Percentiles rank a stretch among this genome's conserved stretches.
These are phyloP conservation scores for Hanseniaspora mollemarum DNA, from an alignment of 805 yeast species.

Conservation along the genomic window DNA sequence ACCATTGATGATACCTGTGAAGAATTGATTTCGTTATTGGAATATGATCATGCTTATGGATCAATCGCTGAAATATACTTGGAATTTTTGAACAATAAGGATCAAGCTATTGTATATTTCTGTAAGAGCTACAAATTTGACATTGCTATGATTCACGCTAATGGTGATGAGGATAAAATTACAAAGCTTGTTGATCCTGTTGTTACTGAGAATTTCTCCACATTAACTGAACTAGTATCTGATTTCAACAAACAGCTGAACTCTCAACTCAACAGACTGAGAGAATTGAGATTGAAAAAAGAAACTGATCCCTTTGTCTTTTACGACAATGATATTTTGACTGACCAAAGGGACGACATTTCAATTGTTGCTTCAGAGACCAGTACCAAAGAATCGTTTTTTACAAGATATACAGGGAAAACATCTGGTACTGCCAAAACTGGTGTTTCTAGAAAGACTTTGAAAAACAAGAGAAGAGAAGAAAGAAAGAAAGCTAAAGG, in stretches of 20 bases:
- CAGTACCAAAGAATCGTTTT: slow-evolving; percentile 82
- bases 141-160: slow-evolving; percentile 50
- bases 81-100: slow-evolving; percentile 48
- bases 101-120: slow-evolving; percentile 51
- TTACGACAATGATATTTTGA: slow-evolving; percentile 49
- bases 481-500: slow-evolving; percentile 95
- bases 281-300: slow-evolving; percentile 78
- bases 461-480: slow-evolving; percentile 86
- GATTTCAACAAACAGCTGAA: slow-evolving; percentile 79
- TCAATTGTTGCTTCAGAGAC: slow-evolving; percentile 92
- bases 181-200: slow-evolving; percentile 57
- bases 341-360: slow-evolving; percentile 79
- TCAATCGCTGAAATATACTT: slow-evolving; percentile 72
- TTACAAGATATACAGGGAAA: slow-evolving; percentile 93
- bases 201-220: slow-evolving; percentile 78
- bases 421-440: slow-evolving; percentile 93
- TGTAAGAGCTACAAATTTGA: slow-evolving; percentile 68
- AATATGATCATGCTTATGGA: slow-evolving; percentile 58
- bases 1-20: slow-evolving; percentile 41
- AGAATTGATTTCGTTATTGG: slow-evolving; percentile 46
- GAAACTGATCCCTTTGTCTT: slow-evolving; percentile 74
- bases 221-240: slow-evolving; percentile 77
- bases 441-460: slow-evolving; percentile 84
- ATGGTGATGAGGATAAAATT: slow-evolving; percentile 35
- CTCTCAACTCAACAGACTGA: slow-evolving; percentile 71